Evolutionary conservation across 768 basidiomycete species (phyloP).

Genomic region (Cubamyces sp.): DNA sequence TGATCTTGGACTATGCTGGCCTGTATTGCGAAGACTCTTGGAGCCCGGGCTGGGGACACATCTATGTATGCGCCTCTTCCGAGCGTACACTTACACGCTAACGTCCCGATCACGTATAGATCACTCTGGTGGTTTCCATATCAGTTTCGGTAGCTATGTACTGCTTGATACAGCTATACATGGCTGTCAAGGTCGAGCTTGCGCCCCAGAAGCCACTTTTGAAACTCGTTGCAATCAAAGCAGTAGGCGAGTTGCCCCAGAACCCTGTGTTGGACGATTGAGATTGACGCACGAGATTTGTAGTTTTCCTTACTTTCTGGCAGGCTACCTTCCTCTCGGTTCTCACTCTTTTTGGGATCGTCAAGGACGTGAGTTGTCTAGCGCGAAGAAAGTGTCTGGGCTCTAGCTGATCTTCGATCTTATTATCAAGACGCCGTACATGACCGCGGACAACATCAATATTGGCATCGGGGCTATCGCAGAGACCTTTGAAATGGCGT

Average conservation of each 20-base stretch:
- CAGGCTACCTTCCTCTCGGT: conserved; percentile 64
- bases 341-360: conserved; percentile 58
- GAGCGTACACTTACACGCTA: neutral
- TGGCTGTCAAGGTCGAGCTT: conserved; percentile 58
- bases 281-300: neutral
- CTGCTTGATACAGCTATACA: conserved; percentile 72
- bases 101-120: conserved; percentile 39
- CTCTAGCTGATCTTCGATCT: too few species aligned
- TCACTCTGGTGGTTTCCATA: conserved; percentile 61
- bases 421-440: conserved; percentile 70
- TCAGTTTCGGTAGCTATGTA: conserved; percentile 83
- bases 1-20: conserved; percentile 63
- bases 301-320: conserved; percentile 79
- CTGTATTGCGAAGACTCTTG: conserved; percentile 77
- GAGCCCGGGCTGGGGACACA: conserved; percentile 68
- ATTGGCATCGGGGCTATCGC: conserved; percentile 70
- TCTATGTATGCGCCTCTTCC: conserved; percentile 52
- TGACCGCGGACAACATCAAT: conserved; percentile 76
- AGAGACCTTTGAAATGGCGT: conserved; percentile 81
- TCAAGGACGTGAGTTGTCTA: conserved; percentile 57
- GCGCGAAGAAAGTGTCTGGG: neutral
- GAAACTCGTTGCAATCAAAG: conserved; percentile 74
- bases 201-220: conserved; percentile 62
- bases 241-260: conserved; percentile 53
- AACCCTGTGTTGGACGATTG: neutral